These are phyloP conservation scores for Danielia reshetovae DNA, from an alignment of 805 yeast species.

Conservation along the genomic window DNA sequence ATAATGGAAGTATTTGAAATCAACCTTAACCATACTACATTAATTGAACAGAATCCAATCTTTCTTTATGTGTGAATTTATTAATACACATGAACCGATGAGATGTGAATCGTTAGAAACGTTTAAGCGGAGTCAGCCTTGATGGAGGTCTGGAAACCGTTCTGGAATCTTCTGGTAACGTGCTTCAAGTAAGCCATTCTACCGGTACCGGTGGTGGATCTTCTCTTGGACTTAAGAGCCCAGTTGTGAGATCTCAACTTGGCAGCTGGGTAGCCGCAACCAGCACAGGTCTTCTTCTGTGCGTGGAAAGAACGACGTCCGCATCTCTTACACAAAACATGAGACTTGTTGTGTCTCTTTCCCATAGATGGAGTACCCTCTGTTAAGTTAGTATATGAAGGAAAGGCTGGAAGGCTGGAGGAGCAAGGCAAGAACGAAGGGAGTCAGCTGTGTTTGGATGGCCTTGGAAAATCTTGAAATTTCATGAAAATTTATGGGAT, in stretches of 20 bases:
- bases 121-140: conserved; percentile 62
- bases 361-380: conserved; percentile 99
- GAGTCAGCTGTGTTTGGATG: too few species aligned
- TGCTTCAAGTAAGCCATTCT: conserved; percentile 97
- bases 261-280: conserved; percentile 99
- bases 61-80: conserved; percentile 15
- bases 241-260: conserved; percentile 99
- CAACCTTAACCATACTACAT: neutral
- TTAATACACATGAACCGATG: conserved; percentile 11
- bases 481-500: too few species aligned
- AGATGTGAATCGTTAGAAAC: conserved; percentile 1
- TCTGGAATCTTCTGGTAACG: conserved; percentile 97
- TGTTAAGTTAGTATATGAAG: conserved; percentile 25
- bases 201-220: conserved; percentile 99
- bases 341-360: conserved; percentile 99
- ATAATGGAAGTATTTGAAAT: neutral
- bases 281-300: conserved; percentile 98
- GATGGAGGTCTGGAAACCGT: conserved; percentile 93
- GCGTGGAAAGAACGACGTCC: conserved; percentile 98
- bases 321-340: conserved; percentile 98
- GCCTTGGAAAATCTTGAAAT: too few species aligned
- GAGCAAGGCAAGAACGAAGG: too few species aligned
- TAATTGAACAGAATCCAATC: neutral
- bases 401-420: too few species aligned
- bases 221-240: conserved; percentile 99